Percentiles rank a stretch among this genome's conserved stretches.
These are phyloP conservation scores for Trametes gibbosa DNA, from an alignment of 768 basidiomycete genomes.

Conservation along the genomic window DNA sequence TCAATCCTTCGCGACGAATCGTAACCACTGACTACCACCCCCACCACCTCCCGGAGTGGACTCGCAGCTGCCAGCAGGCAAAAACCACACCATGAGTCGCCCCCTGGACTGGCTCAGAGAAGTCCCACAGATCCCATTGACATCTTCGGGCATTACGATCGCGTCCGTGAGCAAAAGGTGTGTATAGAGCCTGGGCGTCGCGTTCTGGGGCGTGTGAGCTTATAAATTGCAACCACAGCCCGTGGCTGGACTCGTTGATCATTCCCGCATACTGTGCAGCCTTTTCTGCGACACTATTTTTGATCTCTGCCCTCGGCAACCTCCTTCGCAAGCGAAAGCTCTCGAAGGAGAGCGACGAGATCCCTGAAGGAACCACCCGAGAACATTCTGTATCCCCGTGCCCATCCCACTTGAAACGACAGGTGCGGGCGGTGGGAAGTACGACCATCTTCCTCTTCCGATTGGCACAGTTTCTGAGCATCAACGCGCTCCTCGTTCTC, in stretches of 20 bases:
- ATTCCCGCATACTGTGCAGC: neutral
- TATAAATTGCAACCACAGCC: neutral
- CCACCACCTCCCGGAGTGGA: neutral
- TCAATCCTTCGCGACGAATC: neutral
- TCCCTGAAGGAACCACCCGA: neutral
- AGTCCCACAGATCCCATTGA: neutral
- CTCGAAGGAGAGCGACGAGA: neutral
- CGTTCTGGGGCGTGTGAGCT: neutral
- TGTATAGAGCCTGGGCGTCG: neutral
- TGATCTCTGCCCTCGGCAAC: neutral
- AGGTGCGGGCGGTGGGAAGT: neutral
- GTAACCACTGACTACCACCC: neutral
- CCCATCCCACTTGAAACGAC: neutral
- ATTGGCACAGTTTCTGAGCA: neutral
- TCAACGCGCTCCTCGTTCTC: neutral
- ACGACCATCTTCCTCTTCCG: neutral
- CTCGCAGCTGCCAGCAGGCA: neutral
- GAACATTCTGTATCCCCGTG: neutral
- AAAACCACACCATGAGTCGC: neutral
- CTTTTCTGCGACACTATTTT: neutral
- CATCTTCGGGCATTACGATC: neutral
- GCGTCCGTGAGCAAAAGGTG: neutral
- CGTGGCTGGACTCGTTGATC: neutral
- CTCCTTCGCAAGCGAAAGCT: neutral
- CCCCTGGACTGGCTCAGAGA: neutral